phyloP scores from a whole-genome alignment of 1,139 yeast genomes.

The Petasospora rhodanensis region DNA sequence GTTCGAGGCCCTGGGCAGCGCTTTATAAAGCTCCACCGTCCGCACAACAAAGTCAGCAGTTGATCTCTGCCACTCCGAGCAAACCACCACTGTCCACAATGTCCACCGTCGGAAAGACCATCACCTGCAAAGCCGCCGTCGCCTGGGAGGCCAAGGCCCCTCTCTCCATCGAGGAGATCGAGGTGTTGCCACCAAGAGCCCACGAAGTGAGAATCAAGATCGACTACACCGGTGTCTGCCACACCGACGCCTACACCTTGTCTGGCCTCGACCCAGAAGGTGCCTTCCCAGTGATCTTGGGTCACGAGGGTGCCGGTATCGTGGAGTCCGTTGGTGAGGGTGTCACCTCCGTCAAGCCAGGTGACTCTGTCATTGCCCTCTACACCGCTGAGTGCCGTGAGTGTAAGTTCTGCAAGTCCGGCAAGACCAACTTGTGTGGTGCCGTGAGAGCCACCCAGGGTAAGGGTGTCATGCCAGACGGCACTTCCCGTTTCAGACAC shows the following conservation, averaged over 20 bases:
- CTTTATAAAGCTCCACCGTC: slow-evolving; percentile 2
- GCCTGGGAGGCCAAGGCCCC: slow-evolving; percentile 97
- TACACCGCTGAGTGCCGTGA: slow-evolving; percentile 96
- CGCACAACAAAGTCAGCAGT: neutral
- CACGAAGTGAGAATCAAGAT: slow-evolving; percentile 95
- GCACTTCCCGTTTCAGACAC: slow-evolving; percentile 72
- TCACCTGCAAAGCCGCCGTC: slow-evolving; percentile 91
- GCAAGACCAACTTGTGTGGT: slow-evolving; percentile 93
- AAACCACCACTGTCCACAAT: too few relatives aligned
- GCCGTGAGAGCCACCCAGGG: slow-evolving; percentile 91
- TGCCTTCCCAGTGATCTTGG: slow-evolving; percentile 84
- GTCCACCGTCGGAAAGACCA: slow-evolving; percentile 41
- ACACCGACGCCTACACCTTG: slow-evolving; percentile 95
- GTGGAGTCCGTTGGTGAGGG: slow-evolving; percentile 93
- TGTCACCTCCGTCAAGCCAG: slow-evolving; percentile 78
- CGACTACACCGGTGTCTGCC: slow-evolving; percentile 90
- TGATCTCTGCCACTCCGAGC: too few relatives aligned
- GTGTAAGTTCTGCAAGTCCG: slow-evolving; percentile 92
- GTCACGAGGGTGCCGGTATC: slow-evolving; percentile 97
- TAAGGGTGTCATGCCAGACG: slow-evolving; percentile 93
- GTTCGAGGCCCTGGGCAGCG: slow-evolving; percentile 1
- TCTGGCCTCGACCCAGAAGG: slow-evolving; percentile 97
- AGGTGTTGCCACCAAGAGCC: slow-evolving; percentile 90
- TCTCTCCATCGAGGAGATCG: slow-evolving; percentile 76
- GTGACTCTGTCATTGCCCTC: slow-evolving; percentile 86